Base-by-base conservation (phyloP, 495 filamentous ascomycete genomes). In the Astrothelium macrocarpum region DNA sequence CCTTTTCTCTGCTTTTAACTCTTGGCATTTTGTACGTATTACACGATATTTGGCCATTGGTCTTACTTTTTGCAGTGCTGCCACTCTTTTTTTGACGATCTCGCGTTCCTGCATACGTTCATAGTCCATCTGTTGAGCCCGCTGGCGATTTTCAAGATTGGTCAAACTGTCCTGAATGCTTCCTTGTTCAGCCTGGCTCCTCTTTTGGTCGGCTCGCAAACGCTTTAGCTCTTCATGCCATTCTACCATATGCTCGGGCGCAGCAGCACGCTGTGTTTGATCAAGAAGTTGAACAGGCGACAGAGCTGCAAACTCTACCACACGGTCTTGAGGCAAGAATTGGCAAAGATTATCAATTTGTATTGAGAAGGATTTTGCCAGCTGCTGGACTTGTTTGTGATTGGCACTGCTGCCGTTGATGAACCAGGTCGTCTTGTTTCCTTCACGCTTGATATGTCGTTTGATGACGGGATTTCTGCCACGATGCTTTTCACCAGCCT, bases 331-430 rank as follows among this genome's bases (percentile, higher is more conserved):
- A 0, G 94, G 94, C 39, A 99, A 80, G 69, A 99, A 99, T 75
- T 97, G 94, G 72, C 94, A 99, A 1, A 97, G 80, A 68, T 99
- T 99, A 75, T 97, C 94, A 70, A 97, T 87, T 74, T 97, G 95
- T 39, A 97, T 97, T 26, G 85, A 81, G 62, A 95, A 86, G 0
- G 77, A 81, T 59, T 77, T 83, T 20, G 84, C 85, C 36, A 96
- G 77, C 34, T 79, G 77, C 53, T 86, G 73, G 1, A 97, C 80
- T 31, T 80, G 75, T 56, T 84, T 83, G 46, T 81, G 79, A 1
- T 79, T 79, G 2, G 77, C 75, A 49, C 81, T 73, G 63, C 77
- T 78, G 29, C 84, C 83, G 71, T 96, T 85, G 29, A 97, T 64
- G 58, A 79, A 87, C 73, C 87, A 98, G 0, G 79, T 80, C 23